phyloP scores from a whole-genome alignment of 2,329 filamentous ascomycete genomes.

The Cercospora citrullina region DNA sequence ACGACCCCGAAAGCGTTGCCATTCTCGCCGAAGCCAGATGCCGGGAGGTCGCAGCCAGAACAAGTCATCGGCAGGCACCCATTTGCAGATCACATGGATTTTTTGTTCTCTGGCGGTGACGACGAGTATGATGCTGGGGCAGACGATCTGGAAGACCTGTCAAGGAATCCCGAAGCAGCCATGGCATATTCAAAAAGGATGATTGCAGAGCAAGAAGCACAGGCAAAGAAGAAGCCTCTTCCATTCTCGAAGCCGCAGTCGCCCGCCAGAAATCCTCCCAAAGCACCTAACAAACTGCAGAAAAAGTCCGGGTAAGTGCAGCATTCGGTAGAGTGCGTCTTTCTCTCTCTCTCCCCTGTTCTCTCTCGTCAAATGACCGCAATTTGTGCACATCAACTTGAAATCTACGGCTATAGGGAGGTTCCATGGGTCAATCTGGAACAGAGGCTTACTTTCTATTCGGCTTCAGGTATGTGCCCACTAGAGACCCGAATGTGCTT shows the following conservation, averaged over 20 bases:
- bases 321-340: not conserved
- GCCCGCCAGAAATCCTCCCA: constrained; percentile 14
- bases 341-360: not conserved
- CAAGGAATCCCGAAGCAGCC: constrained; percentile 38
- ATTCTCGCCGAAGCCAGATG: constrained; percentile 17
- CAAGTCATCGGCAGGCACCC: constrained; percentile 33
- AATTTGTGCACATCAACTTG: not conserved
- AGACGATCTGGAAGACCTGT: constrained; percentile 37
- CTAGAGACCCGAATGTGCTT: constrained; percentile 33
- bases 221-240: constrained; percentile 13
- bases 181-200: constrained; percentile 40
- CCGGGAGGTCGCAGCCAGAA: constrained; percentile 9
- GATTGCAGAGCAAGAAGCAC: constrained; percentile 32
- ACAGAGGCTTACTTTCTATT: not conserved
- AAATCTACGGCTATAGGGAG: not conserved
- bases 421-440: not conserved
- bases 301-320: constrained; percentile 28
- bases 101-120: constrained; percentile 37
- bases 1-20: not conserved
- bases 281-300: constrained; percentile 29
- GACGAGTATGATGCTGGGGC: constrained; percentile 40
- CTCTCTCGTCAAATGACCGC: not conserved
- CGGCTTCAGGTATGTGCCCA: constrained; percentile 21
- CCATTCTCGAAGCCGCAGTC: constrained; percentile 8
- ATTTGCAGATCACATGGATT: constrained; percentile 39